phyloP scores from a whole-genome alignment of 2,329 filamentous ascomycete species.

The Dactylellina parvicollis region DNA sequence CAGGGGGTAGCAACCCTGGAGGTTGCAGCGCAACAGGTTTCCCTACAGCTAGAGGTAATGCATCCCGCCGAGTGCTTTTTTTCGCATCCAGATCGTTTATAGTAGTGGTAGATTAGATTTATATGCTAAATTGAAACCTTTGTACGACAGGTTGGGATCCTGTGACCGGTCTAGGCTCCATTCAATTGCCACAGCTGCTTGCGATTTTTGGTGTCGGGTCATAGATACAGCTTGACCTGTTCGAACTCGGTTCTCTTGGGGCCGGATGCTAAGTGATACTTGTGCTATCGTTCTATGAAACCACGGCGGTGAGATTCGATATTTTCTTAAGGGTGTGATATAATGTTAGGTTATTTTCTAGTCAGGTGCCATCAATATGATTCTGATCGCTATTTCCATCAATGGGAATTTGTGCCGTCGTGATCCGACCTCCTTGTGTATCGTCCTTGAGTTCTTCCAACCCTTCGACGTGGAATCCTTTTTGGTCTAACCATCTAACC shows the following conservation, averaged over 20 bases:
- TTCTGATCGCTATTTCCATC: slow-evolving; percentile 1
- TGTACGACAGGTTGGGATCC: slow-evolving; percentile 61
- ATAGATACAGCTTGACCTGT: too few relatives aligned
- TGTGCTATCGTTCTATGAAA: not conserved
- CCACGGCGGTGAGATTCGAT: too few relatives aligned
- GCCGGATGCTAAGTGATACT: not conserved
- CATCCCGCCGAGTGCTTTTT: too few relatives aligned
- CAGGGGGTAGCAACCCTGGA: slow-evolving; percentile 61
- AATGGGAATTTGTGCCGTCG: not conserved
- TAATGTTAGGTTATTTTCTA: too few relatives aligned
- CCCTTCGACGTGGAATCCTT: slow-evolving; percentile 1
- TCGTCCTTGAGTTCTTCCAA: slow-evolving; percentile 13
- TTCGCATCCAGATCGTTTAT: slow-evolving; percentile 33
- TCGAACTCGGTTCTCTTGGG: not conserved
- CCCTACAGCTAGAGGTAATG: slow-evolving; percentile 59
- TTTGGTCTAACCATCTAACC: slow-evolving; percentile 3
- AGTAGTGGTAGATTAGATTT: not conserved
- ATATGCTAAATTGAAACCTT: not conserved
- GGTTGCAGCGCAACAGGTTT: slow-evolving; percentile 62
- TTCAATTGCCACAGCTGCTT: slow-evolving; percentile 60
- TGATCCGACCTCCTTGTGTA: slow-evolving; percentile 6
- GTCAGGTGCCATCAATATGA: slow-evolving; percentile 7
- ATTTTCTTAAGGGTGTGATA: too few relatives aligned
- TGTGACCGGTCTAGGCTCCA: slow-evolving; percentile 61
- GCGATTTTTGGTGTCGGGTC: slow-evolving; percentile 58